Evolutionary conservation across 202 grass and related monocot species (phyloP).

Genomic region (Setaria viridis): DNA sequence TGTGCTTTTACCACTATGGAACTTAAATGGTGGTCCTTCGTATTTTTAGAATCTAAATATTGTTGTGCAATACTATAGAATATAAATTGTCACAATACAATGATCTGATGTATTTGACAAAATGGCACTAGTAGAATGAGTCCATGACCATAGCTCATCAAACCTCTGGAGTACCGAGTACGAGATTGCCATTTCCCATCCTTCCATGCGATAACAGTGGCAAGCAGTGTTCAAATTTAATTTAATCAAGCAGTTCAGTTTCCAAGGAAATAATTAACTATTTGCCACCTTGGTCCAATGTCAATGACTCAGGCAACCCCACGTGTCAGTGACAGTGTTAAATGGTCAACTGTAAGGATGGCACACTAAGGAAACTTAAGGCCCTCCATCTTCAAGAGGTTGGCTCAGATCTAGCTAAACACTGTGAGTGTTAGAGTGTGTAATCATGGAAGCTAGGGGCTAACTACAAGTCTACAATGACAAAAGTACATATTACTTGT

Average conservation of each 20-base stretch:
- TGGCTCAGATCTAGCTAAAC: not conserved
- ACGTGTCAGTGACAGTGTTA: too few relatives aligned
- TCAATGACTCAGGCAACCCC: too few relatives aligned
- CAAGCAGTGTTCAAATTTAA: not conserved
- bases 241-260: not conserved
- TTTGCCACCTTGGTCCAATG: too few relatives aligned
- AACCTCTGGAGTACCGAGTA: not conserved
- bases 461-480: not conserved
- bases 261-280: too few relatives aligned
- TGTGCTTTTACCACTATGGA: not conserved
- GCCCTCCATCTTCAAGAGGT: not conserved
- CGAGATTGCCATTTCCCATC: not conserved
- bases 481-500: not conserved
- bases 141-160: not conserved
- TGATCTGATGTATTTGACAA: not conserved
- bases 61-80: not conserved
- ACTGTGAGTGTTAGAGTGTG: too few relatives aligned
- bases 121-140: not conserved
- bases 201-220: not conserved
- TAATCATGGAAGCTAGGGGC: too few relatives aligned
- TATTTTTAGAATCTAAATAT: conserved; percentile 14
- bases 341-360: too few relatives aligned
- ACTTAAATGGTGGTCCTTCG: not conserved
- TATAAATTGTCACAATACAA: not conserved
- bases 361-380: not conserved